Base-by-base conservation (phyloP, 768 basidiomycete genomes). In the Naganishia vaughanmartiniae region DNA sequence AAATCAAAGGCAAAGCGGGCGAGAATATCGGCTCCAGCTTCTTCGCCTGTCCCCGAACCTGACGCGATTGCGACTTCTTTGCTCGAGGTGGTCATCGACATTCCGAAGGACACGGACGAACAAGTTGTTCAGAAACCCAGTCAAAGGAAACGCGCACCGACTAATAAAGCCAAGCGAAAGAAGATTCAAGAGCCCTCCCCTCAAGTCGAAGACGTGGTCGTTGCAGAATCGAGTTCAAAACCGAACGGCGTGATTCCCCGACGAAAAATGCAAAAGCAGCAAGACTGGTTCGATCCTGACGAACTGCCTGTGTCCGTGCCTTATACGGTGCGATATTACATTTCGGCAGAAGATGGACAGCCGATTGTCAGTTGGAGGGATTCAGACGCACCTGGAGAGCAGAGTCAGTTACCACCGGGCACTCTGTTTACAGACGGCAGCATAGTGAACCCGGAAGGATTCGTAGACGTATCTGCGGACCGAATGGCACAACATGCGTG, bases 81-180 rank as follows among this genome's bases (percentile, higher is more conserved):
- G 4, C 60, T 63, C 2, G 60, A 63, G 30, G 60, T 63, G 24
- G 42, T 63, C 12, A 63, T 63, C 30, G 60, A 63, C 10, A 15
- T 63, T 31, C 54, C 28, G 33, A 54, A 54, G 54, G 30, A 55
- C 24, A 12, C 60, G 6, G 42, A 63, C 5, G 42, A 63, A 63
- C 21, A 11, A 9, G 42, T 26, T 26, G 24, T 36, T 15, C 34
- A 63, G 42, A 45, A 42, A 42, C 24, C 36, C 14, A 58, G 57
- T 5, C 39, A 39, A 17, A 19, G 33, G 21, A 58, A 58, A 58
- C 57, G 57, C 34, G 60, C 60, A 26, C 24, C 15, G 39, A 46
- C 60, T 14, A 24, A 15, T 12, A 51, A 51, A 51, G 60, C 60
- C 60, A 63, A 63, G 60, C 60, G 60, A n/a, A 63, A 63, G 39